Percentiles rank a stretch among this genome's conserved stretches.
Conservation (phyloP, 805 yeast genomes). For the Yarrowia alimentaria region DNA sequence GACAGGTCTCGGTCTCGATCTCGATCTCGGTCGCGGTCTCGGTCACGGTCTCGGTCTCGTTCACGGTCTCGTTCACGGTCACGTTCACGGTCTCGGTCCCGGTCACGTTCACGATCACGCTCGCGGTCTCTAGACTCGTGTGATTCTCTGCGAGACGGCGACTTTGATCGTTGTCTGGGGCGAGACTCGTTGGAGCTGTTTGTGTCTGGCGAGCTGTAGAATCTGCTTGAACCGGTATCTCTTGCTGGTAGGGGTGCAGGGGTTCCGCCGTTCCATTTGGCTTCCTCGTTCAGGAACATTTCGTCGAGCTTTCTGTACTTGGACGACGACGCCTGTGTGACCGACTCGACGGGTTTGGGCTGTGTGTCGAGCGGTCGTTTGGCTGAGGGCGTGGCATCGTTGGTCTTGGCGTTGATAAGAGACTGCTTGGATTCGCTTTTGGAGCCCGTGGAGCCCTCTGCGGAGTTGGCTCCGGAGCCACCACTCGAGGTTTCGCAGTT, state of each 20-base stretch:
- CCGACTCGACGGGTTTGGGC: slow-evolving; percentile 10
- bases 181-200: too few relatives aligned
- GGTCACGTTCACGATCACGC: too few relatives aligned
- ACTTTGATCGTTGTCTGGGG: too few relatives aligned
- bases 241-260: not conserved
- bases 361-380: slow-evolving; percentile 6
- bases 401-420: not conserved
- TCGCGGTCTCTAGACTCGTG: too few relatives aligned
- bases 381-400: not conserved
- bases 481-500: slow-evolving; percentile 12
- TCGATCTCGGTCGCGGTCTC: too few relatives aligned
- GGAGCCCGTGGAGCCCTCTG: slow-evolving; percentile 18
- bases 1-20: too few relatives aligned
- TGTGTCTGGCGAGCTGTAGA: too few relatives aligned
- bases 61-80: too few relatives aligned
- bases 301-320: slow-evolving; percentile 26
- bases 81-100: too few relatives aligned
- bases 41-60: too few relatives aligned
- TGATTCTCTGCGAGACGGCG: too few relatives aligned
- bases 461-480: slow-evolving; percentile 20
- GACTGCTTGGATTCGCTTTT: slow-evolving; percentile 1
- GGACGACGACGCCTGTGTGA: not conserved
- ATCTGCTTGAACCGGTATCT: too few relatives aligned
- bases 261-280: slow-evolving; percentile 19
- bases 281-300: slow-evolving; percentile 22